A percentile compares a stretch with the other conserved stretches of the same genome.
phyloP scores from a whole-genome alignment of 2,329 filamentous ascomycete species.

The Exophiala viscosa region DNA sequence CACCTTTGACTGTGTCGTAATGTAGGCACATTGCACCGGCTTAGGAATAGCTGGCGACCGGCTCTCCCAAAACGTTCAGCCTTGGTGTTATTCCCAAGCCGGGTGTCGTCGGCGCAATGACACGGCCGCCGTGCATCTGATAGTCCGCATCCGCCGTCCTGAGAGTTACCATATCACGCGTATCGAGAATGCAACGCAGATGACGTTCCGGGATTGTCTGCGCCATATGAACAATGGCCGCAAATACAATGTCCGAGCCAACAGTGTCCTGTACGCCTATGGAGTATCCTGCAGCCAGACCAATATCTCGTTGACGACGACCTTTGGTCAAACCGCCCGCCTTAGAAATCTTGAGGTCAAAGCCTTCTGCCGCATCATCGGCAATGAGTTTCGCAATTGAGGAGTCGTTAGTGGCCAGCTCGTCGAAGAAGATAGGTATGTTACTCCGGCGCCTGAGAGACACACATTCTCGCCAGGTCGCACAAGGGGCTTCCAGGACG shows the following conservation, averaged over 20 bases:
- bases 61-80: too few species aligned
- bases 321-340: constrained; percentile 23
- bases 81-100: too few species aligned
- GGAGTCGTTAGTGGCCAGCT: constrained; percentile 1
- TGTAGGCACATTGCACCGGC: too few species aligned
- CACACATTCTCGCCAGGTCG: too few species aligned
- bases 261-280: constrained; percentile 28
- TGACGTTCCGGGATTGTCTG: constrained; percentile 24
- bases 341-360: constrained; percentile 30
- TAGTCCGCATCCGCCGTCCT: constrained; percentile 19
- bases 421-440: too few species aligned
- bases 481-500: too few species aligned
- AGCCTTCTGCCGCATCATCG: constrained; percentile 30
- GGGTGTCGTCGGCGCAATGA: too few species aligned
- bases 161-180: constrained; percentile 26
- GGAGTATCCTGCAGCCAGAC: constrained; percentile 27
- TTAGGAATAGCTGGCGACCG: too few species aligned
- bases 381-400: constrained; percentile 26
- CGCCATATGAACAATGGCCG: constrained; percentile 27
- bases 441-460: too few species aligned
- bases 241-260: constrained; percentile 31
- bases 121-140: too few species aligned
- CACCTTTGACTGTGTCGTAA: too few species aligned
- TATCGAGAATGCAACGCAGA: constrained; percentile 13
- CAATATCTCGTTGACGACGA: constrained; percentile 28